Conservation (phyloP, 2,329 filamentous ascomycete genomes). For the Beauveria pseudobassiana region DNA sequence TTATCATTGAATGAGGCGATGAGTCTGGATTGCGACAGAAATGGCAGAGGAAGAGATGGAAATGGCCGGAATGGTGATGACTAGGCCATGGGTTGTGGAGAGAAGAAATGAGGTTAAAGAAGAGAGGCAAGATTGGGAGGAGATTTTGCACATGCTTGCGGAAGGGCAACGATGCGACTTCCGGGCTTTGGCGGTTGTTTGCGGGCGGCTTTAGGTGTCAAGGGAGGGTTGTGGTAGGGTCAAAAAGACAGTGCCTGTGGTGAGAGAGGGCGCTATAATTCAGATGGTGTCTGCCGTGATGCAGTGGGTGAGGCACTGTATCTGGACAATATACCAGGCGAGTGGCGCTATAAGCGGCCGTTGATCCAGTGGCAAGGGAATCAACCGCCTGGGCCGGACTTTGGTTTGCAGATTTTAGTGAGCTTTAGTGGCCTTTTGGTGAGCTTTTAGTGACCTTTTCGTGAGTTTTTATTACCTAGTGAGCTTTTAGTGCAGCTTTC, state of each 20-base stretch:
- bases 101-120: neutral
- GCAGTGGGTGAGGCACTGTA: too few species aligned
- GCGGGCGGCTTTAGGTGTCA: neutral
- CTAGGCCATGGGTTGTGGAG: neutral
- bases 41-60: neutral
- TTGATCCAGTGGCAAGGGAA: too few species aligned
- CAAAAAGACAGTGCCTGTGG: neutral
- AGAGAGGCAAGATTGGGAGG: neutral
- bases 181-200: neutral
- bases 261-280: neutral
- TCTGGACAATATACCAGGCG: too few species aligned
- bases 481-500: too few species aligned
- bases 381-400: too few species aligned
- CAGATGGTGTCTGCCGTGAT: neutral
- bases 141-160: slow-evolving; percentile 10
- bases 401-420: too few species aligned
- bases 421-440: too few species aligned
- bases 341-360: too few species aligned
- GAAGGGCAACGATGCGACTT: neutral
- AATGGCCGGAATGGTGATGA: neutral
- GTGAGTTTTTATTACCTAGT: too few species aligned
- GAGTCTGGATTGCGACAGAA: neutral
- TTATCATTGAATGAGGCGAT: neutral
- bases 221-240: too few species aligned
- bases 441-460: too few species aligned